Evolutionary conservation across 805 yeast species (phyloP), one percentile per base, ranked within the genome.

Genomic region (Candida succiphila): DNA sequence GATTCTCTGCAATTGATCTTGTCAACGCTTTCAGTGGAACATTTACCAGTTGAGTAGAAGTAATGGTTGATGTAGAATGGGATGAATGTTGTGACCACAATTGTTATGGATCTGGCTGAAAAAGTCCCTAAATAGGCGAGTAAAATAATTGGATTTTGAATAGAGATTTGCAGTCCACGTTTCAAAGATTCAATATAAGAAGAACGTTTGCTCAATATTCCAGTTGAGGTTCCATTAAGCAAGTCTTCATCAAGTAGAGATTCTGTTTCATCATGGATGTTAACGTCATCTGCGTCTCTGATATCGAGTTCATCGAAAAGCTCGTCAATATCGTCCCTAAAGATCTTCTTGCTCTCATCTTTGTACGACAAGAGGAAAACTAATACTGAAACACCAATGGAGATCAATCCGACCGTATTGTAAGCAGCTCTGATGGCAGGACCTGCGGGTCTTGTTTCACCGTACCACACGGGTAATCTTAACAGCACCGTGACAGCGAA

Each of bases 91-190:
- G 82, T 56, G 7, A 69, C 63, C 3, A 68, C 62, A 2, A 79
- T 76, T 1, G 82, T 67, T 3, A 78, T 68, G 5, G 82, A 65
- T 32, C 87, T 67, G 4, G 86, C 72, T 14, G 77, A 72, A 40
- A 77, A 69, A 2, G 75, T 70, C 5, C 82, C 83, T 14, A 67
- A 43, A 44, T 75, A 79, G 0, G 85, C 78, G 17, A 76, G 47
- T 28, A 67, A 62, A 17, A 77, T 62, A 24, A 65, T 59, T 10
- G 63, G 61, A 46, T 70, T 69, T 33, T 57, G 50, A 17, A 53
- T 42, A 1, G 78, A 72, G 13, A 66, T 63, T 2, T 48, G 41
- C 31, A 74, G 55, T 0, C 85, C 87, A 13, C 57, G 54, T 29
- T 47, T 45, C 30, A 76, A 45, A 12, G 74, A 52, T 31, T 57